Conservation (phyloP, 2,329 filamentous ascomycete species). For the Colletotrichum sp. region DNA sequence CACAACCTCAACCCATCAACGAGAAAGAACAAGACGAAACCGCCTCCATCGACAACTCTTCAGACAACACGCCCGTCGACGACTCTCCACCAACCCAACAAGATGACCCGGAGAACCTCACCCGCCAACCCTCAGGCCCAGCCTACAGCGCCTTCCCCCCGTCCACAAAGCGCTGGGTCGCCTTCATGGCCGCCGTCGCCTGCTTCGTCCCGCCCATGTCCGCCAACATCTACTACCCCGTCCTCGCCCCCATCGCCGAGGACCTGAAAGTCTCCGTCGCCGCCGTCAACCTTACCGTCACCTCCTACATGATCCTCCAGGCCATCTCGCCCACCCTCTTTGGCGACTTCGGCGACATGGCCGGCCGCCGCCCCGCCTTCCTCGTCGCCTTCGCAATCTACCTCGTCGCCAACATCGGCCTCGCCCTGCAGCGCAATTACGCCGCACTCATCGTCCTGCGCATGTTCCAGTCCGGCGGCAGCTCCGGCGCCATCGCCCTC, state of each 20-base stretch:
- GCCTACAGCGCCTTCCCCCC: conserved; percentile 40
- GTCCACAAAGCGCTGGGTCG: conserved; percentile 55
- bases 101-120: conserved; percentile 30
- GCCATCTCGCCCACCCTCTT: conserved; percentile 65
- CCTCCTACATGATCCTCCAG: conserved; percentile 69
- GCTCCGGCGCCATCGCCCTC: conserved; percentile 73
- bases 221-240: conserved; percentile 61
- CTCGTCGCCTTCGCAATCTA: conserved; percentile 63
- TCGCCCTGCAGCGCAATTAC: conserved; percentile 63
- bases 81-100: not conserved
- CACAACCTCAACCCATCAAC: not conserved
- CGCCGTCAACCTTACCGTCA: conserved; percentile 55
- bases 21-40: not conserved
- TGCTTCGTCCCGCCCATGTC: conserved; percentile 63
- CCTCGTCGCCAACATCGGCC: conserved; percentile 61
- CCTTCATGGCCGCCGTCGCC: conserved; percentile 55
- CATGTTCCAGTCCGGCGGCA: conserved; percentile 67
- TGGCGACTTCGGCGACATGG: conserved; percentile 65
- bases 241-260: conserved; percentile 41
- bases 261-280: conserved; percentile 42
- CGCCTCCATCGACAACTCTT: not conserved
- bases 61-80: not conserved
- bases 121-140: conserved; percentile 35
- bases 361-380: conserved; percentile 66
- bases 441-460: conserved; percentile 64